phyloP scores from a whole-genome alignment of 1,284 basidiomycete genomes.

The Ganoderma leucocontextum region DNA sequence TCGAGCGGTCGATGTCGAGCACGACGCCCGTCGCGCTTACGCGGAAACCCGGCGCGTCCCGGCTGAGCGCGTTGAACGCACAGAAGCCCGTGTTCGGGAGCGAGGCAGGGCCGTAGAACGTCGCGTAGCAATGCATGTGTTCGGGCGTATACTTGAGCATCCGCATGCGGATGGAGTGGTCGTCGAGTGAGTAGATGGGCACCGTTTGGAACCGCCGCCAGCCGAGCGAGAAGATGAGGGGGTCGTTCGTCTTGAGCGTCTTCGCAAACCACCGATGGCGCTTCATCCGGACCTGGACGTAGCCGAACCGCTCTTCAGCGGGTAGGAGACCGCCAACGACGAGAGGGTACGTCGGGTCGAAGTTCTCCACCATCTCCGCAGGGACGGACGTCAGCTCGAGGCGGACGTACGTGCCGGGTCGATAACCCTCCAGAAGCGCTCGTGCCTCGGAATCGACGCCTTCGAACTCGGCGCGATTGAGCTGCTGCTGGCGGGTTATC shows the following conservation, averaged over 20 bases:
- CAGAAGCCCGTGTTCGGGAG: constrained; percentile 98
- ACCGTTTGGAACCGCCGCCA: constrained; percentile 97
- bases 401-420: constrained; percentile 94
- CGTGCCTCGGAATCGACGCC: constrained; percentile 83
- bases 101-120: constrained; percentile 93
- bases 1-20: constrained; percentile 90
- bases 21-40: constrained; percentile 96
- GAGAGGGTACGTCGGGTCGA: constrained; percentile 92
- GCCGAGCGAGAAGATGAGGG: constrained; percentile 93
- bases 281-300: constrained; percentile 95
- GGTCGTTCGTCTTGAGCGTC: constrained; percentile 98
- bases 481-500: constrained; percentile 84
- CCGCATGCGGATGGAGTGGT: constrained; percentile 96
- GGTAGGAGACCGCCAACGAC: constrained; percentile 93
- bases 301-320: constrained; percentile 93
- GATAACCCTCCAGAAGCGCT: constrained; percentile 88
- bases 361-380: constrained; percentile 93
- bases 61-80: constrained; percentile 89
- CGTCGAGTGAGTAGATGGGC: constrained; percentile 96
- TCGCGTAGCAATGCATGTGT: constrained; percentile 99
- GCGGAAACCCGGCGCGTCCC: constrained; percentile 80
- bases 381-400: constrained; percentile 89
- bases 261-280: constrained; percentile 94
- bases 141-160: constrained; percentile 99
- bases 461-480: constrained; percentile 91